Percentiles rank a stretch among this genome's conserved stretches.
Conservation (phyloP, 2,329 filamentous ascomycete species). For the Cladosporium sp. region DNA sequence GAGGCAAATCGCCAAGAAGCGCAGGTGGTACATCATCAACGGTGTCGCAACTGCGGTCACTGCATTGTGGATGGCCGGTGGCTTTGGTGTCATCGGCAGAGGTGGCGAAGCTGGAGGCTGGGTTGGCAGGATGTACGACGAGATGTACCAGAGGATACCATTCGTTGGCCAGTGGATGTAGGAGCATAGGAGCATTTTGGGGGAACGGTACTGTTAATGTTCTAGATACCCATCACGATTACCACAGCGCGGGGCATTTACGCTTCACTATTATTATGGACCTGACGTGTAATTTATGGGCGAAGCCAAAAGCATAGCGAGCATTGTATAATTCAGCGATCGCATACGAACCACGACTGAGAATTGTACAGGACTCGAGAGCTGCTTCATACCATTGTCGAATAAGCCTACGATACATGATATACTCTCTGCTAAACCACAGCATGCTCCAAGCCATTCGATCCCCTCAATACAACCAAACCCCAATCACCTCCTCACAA, state of each 20-base stretch:
- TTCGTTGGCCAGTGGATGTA: conserved; percentile 52
- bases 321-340: background rate
- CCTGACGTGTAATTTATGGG: background rate
- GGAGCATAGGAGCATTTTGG: background rate
- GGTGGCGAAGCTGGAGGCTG: conserved; percentile 72
- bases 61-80: conserved; percentile 77
- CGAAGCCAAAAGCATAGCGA: background rate
- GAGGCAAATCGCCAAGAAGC: conserved; percentile 57
- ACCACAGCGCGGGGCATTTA: background rate
- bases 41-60: conserved; percentile 59
- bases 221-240: conserved; percentile 17
- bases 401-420: background rate
- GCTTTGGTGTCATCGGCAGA: conserved; percentile 73
- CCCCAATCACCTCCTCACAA: conserved; percentile 2
- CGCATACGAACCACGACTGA: background rate
- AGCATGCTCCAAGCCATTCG: background rate
- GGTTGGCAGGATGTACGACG: conserved; percentile 78
- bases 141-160: conserved; percentile 64
- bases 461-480: background rate
- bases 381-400: background rate
- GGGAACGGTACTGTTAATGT: background rate
- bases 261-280: background rate
- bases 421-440: background rate
- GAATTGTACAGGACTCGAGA: background rate
- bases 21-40: conserved; percentile 72